Conservation (phyloP, 805 yeast species). For the Saturnispora dispora region DNA sequence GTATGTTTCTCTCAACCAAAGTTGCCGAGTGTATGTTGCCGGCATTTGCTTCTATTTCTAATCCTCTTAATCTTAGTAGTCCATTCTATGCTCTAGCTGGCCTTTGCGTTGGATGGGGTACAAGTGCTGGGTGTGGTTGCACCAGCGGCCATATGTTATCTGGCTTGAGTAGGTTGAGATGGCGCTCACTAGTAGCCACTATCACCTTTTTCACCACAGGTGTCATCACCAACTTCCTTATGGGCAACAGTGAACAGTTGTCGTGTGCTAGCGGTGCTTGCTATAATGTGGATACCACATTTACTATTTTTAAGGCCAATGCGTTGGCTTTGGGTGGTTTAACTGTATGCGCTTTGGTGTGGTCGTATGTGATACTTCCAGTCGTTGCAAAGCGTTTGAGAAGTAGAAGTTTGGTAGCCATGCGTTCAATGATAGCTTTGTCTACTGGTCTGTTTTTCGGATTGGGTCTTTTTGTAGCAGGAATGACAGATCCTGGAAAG, state of each 20-base stretch:
- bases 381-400: constrained; percentile 8
- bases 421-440: constrained; percentile 9
- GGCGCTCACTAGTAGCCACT: constrained; percentile 39
- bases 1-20: constrained; percentile 27
- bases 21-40: constrained; percentile 21
- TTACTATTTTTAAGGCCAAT: constrained; percentile 13
- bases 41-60: constrained; percentile 16
- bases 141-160: constrained; percentile 48
- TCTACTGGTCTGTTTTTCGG: constrained; percentile 32
- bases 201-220: constrained; percentile 30
- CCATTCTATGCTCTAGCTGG: constrained; percentile 27
- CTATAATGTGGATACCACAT: constrained; percentile 16
- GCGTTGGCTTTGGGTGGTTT: constrained; percentile 11
- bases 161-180: constrained; percentile 39
- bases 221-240: constrained; percentile 16
- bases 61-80: neutral
- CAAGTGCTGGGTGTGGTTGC: constrained; percentile 41
- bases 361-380: constrained; percentile 26
- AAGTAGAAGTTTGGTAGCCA: neutral
- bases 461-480: constrained; percentile 37
- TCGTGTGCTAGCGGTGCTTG: constrained; percentile 10
- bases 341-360: constrained; percentile 6
- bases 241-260: constrained; percentile 3
- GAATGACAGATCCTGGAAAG: constrained; percentile 37
- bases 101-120: constrained; percentile 38